Conservation (phyloP, 495 filamentous ascomycete species). For the Endocarpon pusillum region DNA sequence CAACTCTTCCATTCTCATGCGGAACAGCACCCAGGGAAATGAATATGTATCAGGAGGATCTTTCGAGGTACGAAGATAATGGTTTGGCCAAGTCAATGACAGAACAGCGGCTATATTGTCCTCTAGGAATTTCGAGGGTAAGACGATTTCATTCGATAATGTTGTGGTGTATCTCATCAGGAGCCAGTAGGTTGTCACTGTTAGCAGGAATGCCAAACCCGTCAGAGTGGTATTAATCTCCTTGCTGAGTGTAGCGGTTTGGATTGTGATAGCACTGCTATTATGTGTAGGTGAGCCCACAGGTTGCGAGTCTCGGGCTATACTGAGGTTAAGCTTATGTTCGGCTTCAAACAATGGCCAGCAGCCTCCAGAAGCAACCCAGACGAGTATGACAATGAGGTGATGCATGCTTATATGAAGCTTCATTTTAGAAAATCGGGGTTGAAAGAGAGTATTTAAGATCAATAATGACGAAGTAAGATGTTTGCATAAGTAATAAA, state of each 20-base stretch:
- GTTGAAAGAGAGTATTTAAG: background rate
- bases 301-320: background rate
- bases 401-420: slow-evolving; percentile 1
- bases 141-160: slow-evolving; percentile 1
- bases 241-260: slow-evolving; percentile 1
- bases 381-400: background rate
- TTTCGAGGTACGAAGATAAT: background rate
- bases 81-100: background rate
- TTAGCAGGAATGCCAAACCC: slow-evolving; percentile 1
- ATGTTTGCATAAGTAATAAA: background rate
- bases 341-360: background rate
- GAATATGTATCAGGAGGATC: background rate
- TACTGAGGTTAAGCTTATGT: background rate
- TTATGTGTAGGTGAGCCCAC: slow-evolving; percentile 1
- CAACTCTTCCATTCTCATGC: background rate
- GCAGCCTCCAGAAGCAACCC: slow-evolving; percentile 1
- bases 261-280: slow-evolving; percentile 1
- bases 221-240: slow-evolving; percentile 1
- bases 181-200: slow-evolving; percentile 1
- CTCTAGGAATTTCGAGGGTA: slow-evolving; percentile 1
- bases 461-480: background rate
- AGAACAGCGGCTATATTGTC: background rate
- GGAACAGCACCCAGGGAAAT: background rate
- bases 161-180: background rate
- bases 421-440: background rate